Evolutionary conservation across 2,329 filamentous ascomycete species (phyloP).

Genomic region (Microsporum canis): DNA sequence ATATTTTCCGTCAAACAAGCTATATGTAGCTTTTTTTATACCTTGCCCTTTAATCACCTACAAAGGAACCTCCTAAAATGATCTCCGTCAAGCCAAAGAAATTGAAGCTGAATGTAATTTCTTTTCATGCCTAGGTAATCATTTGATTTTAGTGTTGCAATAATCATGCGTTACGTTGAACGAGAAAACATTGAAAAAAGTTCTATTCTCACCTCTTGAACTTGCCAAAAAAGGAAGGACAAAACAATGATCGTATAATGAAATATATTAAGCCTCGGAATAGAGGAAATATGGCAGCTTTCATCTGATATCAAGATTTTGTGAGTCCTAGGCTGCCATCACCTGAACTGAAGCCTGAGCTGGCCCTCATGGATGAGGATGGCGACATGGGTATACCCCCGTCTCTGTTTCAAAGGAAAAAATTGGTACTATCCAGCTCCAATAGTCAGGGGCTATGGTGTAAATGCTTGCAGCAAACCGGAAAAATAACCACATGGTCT

Average conservation of each 20-base stretch:
- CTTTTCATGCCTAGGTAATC: neutral
- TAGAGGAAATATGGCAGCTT: neutral
- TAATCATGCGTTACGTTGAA: slow-evolving; percentile 2
- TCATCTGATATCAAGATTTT: slow-evolving; percentile 2
- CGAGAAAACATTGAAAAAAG: neutral
- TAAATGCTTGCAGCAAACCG: neutral
- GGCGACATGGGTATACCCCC: slow-evolving; percentile 1
- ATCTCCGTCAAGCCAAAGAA: neutral
- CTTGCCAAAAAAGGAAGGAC: neutral
- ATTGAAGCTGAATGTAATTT: neutral
- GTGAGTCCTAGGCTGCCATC: neutral
- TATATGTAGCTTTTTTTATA: neutral
- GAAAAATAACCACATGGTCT: slow-evolving; percentile 1
- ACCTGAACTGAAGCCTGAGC: neutral
- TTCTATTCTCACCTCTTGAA: neutral
- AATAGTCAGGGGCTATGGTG: neutral
- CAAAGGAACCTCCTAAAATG: neutral
- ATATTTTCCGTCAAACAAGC: neutral
- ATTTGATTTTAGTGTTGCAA: neutral
- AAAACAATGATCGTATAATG: neutral
- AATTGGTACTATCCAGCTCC: neutral
- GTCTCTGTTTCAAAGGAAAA: neutral
- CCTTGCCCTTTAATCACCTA: neutral
- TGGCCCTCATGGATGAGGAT: neutral
- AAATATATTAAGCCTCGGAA: neutral